phyloP scores from a whole-genome alignment of 768 basidiomycete species.

The Russula abietina region DNA sequence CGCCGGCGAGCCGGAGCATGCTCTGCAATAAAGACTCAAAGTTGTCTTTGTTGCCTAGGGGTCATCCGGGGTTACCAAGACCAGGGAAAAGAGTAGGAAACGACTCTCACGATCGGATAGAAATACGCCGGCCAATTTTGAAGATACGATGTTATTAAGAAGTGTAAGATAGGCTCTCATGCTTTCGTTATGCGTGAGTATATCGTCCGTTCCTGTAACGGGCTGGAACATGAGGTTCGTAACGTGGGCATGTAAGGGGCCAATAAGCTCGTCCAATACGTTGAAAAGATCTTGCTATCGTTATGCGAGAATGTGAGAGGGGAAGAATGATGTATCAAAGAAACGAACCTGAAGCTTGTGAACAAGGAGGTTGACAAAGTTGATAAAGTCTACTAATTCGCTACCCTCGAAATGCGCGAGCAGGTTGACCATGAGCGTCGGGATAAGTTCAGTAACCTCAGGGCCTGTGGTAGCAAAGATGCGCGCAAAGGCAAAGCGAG shows the following conservation, averaged over 20 bases:
- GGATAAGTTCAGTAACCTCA: conserved; percentile 80
- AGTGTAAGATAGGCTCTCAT: conserved; percentile 85
- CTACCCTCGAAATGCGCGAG: conserved; percentile 86
- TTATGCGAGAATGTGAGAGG: not conserved
- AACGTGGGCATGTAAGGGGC: conserved; percentile 81
- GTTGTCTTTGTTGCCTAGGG: conserved; percentile 53
- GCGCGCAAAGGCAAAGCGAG: conserved; percentile 88
- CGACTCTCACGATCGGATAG: conserved; percentile 72
- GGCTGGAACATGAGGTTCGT: conserved; percentile 74
- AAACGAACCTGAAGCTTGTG: conserved; percentile 77
- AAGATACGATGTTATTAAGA: conserved; percentile 71
- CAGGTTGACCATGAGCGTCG: conserved; percentile 84
- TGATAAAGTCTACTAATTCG: conserved; percentile 92
- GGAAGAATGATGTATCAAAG: not conserved
- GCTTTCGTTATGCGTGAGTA: conserved; percentile 67
- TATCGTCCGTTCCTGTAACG: conserved; percentile 81
- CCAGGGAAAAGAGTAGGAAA: not conserved
- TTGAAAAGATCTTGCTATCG: conserved; percentile 73
- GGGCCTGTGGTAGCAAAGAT: conserved; percentile 87
- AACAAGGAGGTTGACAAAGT: conserved; percentile 85
- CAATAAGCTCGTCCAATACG: conserved; percentile 85
- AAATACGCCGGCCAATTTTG: conserved; percentile 79
- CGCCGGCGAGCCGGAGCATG: conserved; percentile 67
- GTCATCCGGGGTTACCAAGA: conserved; percentile 26
- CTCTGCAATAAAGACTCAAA: conserved; percentile 73